phyloP scores from a whole-genome alignment of 2,329 filamentous ascomycete species.

The Orbilia brochopaga region DNA sequence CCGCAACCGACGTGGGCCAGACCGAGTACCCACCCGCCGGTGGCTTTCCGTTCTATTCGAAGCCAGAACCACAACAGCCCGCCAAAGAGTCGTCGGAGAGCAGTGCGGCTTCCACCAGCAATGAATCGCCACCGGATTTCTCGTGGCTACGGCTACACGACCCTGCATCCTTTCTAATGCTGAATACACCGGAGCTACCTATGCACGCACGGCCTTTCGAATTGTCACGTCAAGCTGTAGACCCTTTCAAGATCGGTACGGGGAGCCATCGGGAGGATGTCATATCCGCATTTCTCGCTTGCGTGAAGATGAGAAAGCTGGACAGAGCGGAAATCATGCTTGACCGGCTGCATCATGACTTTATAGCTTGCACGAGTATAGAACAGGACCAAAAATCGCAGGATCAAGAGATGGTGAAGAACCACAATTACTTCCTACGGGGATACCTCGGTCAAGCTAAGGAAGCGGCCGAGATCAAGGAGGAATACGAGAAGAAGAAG shows the following conservation, averaged over 20 bases:
- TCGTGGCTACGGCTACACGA: constrained; percentile 45
- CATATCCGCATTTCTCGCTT: constrained; percentile 35
- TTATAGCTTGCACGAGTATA: constrained; percentile 28
- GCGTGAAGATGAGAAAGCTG: constrained; percentile 44
- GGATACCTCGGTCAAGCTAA: constrained; percentile 28
- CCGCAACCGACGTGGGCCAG: constrained; percentile 17
- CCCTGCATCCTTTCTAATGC: constrained; percentile 34
- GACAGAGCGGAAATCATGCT: constrained; percentile 42
- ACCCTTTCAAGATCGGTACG: constrained; percentile 44
- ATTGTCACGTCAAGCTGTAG: constrained; percentile 14
- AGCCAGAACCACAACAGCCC: constrained; percentile 1
- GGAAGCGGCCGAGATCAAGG: constrained; percentile 17
- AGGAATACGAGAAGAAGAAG: background rate
- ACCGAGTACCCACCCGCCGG: constrained; percentile 6
- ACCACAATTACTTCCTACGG: constrained; percentile 42
- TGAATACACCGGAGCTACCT: constrained; percentile 40
- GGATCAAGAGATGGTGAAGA: constrained; percentile 23
- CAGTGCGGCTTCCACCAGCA: background rate
- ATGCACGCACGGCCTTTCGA: constrained; percentile 37
- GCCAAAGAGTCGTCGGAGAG: background rate
- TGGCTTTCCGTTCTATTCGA: constrained; percentile 35
- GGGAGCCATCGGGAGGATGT: constrained; percentile 41
- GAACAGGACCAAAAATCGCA: constrained; percentile 8
- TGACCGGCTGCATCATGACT: constrained; percentile 42
- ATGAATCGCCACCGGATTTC: constrained; percentile 34